A percentile compares a stretch with the other conserved stretches of the same genome.
These are phyloP conservation scores for Misopates orontium DNA, from an alignment of 257 asterid species.

Conservation along the genomic window DNA sequence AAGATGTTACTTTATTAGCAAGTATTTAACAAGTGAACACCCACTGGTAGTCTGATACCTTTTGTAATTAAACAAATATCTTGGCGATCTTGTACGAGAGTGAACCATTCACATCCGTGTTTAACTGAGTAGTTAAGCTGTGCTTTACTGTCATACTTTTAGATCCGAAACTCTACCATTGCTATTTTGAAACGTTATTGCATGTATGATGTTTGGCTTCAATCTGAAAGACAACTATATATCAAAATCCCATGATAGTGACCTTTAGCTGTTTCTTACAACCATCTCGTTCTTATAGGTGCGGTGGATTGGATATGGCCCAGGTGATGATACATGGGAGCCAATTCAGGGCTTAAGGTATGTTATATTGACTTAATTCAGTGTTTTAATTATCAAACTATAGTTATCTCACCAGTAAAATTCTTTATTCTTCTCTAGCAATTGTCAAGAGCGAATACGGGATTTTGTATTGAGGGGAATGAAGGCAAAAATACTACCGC, in stretches of 20 bases:
- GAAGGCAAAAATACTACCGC: conserved; percentile 42
- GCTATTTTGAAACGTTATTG: not conserved
- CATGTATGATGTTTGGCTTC: conserved; percentile 11
- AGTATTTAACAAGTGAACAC: not conserved
- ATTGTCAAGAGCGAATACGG: conserved; percentile 41
- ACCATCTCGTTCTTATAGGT: conserved; percentile 38
- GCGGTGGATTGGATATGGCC: conserved; percentile 54
- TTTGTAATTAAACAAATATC: not conserved
- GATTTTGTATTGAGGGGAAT: conserved; percentile 41
- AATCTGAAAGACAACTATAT: conserved; percentile 9
- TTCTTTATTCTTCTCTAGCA: conserved; percentile 36
- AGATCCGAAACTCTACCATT: not conserved
- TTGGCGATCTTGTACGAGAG: not conserved
- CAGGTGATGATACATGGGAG: conserved; percentile 56
- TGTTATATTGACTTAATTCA: conserved; percentile 19
- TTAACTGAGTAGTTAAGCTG: not conserved
- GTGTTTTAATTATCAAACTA: conserved; percentile 13
- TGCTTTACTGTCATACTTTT: not conserved
- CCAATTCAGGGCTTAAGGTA: conserved; percentile 43
- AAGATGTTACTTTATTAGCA: not conserved
- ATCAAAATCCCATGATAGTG: not conserved
- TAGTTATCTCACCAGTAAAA: conserved; percentile 9
- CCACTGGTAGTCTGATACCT: conserved; percentile 7
- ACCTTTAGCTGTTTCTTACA: conserved; percentile 15
- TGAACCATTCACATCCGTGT: conserved; percentile 8